Evolutionary conservation across 2,329 filamentous ascomycete genomes (phyloP), one percentile per base, ranked within the genome.

Genomic region (Talaromyces marneffei): DNA sequence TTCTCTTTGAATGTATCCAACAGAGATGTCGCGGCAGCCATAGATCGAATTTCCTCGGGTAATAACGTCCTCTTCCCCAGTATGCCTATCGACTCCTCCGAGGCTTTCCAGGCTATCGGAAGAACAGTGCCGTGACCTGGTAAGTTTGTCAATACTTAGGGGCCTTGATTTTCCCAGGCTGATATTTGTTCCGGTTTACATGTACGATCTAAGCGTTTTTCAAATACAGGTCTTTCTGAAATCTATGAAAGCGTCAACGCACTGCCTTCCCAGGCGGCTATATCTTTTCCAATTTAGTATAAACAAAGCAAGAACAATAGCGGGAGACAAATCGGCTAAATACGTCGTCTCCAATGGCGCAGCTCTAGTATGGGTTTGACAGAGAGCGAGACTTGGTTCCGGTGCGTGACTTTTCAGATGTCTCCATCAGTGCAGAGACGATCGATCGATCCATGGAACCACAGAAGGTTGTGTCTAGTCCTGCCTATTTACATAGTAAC

Each of bases 191-290:
- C 40, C 25, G 46, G 16, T 57, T 18, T 48, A 14, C 16, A 2
- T 16, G 16, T 29, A 48, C 16, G 23, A 23, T 27, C 12, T 2
- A 7, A 46, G 44, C 25, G 2, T 1, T n/a, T 31, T 0, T 12
- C 29, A 33, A 33, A 12, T 63, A 72, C 69, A 69, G 68, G 62
- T 76, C 75, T 59, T 74, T 76, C 37, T 72, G 66, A 31, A 70
- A 72, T 27, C 71, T 74, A 62, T 76, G 56, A 37, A 67, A 72
- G 29, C 73, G 70, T n/a, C 25, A 18, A 50, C 25, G 8, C 75
- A 77, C 52, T 72, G 67, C 60, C 75, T 74, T 20, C 69, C 67
- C 27, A 77, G 65, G 18, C 75, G 72, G 31, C 66, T 65, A 50
- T 75, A 77, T 62, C 74, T 75, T 4, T 18, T 33, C n/a, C 25